phyloP scores from a whole-genome alignment of 306 rosid species.

The Vigna angularis region DNA sequence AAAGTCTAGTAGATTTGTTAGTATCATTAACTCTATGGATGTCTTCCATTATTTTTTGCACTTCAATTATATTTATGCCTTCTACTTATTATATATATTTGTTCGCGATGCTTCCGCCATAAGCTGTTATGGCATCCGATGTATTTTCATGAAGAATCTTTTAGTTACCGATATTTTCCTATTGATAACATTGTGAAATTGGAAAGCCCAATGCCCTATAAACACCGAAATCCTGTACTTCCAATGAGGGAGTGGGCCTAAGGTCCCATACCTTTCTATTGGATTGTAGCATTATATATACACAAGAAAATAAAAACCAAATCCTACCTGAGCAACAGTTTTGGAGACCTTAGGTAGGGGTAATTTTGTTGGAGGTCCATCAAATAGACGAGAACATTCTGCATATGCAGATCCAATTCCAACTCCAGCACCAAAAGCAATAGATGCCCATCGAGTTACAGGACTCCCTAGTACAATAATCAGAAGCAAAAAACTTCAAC shows the following conservation, averaged over 20 bases:
- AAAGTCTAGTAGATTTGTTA: too few relatives aligned
- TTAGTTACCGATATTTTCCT: too few relatives aligned
- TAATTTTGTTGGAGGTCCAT: slow-evolving; percentile 63
- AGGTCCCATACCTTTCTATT: not conserved
- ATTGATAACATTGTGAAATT: not conserved
- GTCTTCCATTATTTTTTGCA: too few relatives aligned
- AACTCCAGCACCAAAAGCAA: slow-evolving; percentile 89
- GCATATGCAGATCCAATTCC: slow-evolving; percentile 90
- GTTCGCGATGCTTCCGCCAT: too few relatives aligned
- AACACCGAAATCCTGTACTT: not conserved
- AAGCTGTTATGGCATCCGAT: too few relatives aligned
- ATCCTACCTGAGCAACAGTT: slow-evolving; percentile 53
- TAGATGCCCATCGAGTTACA: slow-evolving; percentile 84
- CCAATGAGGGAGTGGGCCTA: not conserved
- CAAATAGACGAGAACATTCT: slow-evolving; percentile 70
- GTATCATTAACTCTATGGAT: too few relatives aligned
- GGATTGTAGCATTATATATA: not conserved
- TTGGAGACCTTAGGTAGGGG: slow-evolving; percentile 47
- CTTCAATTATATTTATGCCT: too few relatives aligned
- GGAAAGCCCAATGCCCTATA: not conserved
- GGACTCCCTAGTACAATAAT: slow-evolving; percentile 73
- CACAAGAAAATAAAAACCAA: slow-evolving; percentile 15
- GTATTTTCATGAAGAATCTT: too few relatives aligned
- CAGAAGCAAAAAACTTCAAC: slow-evolving; percentile 26
- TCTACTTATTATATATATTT: too few relatives aligned